Percentiles rank a stretch among this genome's conserved stretches.
These are phyloP conservation scores for Kodamaea sagamina DNA, from an alignment of 805 yeast genomes.

Conservation along the genomic window DNA sequence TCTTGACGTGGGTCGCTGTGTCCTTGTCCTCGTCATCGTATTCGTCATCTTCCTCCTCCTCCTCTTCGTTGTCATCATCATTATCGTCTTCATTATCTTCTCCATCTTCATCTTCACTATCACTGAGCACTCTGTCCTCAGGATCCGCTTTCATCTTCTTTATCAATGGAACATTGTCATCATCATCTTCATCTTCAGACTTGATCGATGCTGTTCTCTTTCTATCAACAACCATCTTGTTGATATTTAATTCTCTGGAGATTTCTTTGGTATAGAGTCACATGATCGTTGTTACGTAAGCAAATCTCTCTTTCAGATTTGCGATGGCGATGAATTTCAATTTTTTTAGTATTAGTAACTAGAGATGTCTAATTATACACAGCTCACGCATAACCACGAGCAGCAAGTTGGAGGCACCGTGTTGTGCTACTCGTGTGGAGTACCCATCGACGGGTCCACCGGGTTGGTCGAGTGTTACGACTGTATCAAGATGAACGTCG, in stretches of 20 bases:
- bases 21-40: slow-evolving; percentile 20
- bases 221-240: slow-evolving; percentile 24
- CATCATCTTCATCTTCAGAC: slow-evolving; percentile 28
- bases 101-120: slow-evolving; percentile 27
- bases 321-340: slow-evolving; percentile 7
- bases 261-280: background rate
- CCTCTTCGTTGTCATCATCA: slow-evolving; percentile 14
- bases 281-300: background rate
- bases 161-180: slow-evolving; percentile 27
- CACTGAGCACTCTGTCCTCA: slow-evolving; percentile 19
- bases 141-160: slow-evolving; percentile 25
- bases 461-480: slow-evolving; percentile 96
- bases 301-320: background rate
- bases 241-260: background rate
- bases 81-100: slow-evolving; percentile 23
- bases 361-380: slow-evolving; percentile 51
- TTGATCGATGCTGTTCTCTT: slow-evolving; percentile 27
- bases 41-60: slow-evolving; percentile 12
- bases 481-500: slow-evolving; percentile 91
- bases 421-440: slow-evolving; percentile 97
- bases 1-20: slow-evolving; percentile 27
- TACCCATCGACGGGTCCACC: slow-evolving; percentile 93
- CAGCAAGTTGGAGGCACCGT: slow-evolving; percentile 54
- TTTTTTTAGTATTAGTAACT: background rate
- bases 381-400: slow-evolving; percentile 35